A percentile compares a stretch with the other conserved stretches of the same genome.
Conservation (phyloP, 306 rosid genomes). For the Fragaria iinumae region DNA sequence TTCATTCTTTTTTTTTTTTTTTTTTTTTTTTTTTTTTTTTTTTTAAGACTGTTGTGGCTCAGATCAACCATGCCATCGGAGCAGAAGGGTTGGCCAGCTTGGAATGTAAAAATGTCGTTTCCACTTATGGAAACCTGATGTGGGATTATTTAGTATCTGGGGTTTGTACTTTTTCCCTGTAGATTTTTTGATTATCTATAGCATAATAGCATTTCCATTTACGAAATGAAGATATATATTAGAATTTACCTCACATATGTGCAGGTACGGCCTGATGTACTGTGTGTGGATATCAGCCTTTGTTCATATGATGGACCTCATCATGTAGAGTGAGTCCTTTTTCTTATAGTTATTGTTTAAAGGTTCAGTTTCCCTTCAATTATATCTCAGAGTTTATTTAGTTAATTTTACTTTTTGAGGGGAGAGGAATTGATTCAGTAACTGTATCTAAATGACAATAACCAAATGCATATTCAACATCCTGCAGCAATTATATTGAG, state of each 20-base stretch:
- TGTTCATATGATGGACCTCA: slow-evolving; percentile 38
- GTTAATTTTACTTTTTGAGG: background rate
- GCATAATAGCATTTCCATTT: slow-evolving; percentile 6
- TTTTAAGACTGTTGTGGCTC: slow-evolving; percentile 57
- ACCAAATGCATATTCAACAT: slow-evolving; percentile 17
- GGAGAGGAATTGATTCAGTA: background rate
- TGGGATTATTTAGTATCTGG: slow-evolving; percentile 61
- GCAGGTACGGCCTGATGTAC: slow-evolving; percentile 55
- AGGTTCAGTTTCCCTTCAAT: background rate
- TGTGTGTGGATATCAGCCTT: slow-evolving; percentile 57
- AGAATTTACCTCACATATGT: slow-evolving; percentile 18
- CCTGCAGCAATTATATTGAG: slow-evolving; percentile 56
- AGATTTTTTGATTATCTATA: background rate
- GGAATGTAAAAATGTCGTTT: slow-evolving; percentile 60
- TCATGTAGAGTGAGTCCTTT: slow-evolving; percentile 31
- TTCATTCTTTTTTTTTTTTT: background rate
- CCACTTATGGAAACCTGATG: slow-evolving; percentile 52
- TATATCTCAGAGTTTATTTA: background rate
- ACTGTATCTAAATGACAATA: slow-evolving; percentile 11
- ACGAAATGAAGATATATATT: slow-evolving; percentile 1
- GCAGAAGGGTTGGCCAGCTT: slow-evolving; percentile 60
- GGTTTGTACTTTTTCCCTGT: slow-evolving; percentile 37
- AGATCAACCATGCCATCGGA: slow-evolving; percentile 76
- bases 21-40: background rate
- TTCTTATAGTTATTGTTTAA: slow-evolving; percentile 10